Evolutionary conservation across 106 monocot genomes (phyloP).

Genomic region (Platanthera guangdongensis): DNA sequence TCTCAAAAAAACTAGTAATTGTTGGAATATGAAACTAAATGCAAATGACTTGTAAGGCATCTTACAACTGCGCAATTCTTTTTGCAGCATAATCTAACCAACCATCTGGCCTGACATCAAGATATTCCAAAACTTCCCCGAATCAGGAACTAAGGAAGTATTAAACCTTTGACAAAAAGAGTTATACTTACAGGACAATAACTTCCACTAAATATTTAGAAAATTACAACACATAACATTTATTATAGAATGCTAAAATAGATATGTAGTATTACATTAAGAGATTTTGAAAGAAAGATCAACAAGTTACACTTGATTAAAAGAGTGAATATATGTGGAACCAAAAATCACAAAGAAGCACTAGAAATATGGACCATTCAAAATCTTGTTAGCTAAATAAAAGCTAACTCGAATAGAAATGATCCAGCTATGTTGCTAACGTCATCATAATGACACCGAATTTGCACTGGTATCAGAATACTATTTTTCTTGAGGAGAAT

Average conservation of each 20-base stretch:
- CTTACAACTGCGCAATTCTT: too few relatives aligned
- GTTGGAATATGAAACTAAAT: too few relatives aligned
- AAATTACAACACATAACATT: neutral
- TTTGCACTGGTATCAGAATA: too few relatives aligned
- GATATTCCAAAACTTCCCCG: too few relatives aligned
- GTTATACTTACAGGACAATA: too few relatives aligned
- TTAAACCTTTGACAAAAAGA: too few relatives aligned
- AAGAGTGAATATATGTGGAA: neutral
- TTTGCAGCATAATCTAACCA: too few relatives aligned
- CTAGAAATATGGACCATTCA: neutral
- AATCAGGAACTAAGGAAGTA: too few relatives aligned
- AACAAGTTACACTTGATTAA: neutral
- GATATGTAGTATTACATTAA: neutral
- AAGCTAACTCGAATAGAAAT: neutral
- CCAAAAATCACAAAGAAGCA: neutral
- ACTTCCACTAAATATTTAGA: neutral
- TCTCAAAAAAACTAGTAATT: too few relatives aligned
- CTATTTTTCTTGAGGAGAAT: too few relatives aligned
- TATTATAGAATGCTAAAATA: neutral
- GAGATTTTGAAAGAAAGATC: neutral
- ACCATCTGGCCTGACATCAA: too few relatives aligned
- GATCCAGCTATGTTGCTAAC: neutral
- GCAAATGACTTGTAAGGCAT: too few relatives aligned
- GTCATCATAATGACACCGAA: neutral
- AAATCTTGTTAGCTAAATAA: neutral